Conservation (phyloP, 73 alveolate genomes). For the Paramecium octaurelia region DNA sequence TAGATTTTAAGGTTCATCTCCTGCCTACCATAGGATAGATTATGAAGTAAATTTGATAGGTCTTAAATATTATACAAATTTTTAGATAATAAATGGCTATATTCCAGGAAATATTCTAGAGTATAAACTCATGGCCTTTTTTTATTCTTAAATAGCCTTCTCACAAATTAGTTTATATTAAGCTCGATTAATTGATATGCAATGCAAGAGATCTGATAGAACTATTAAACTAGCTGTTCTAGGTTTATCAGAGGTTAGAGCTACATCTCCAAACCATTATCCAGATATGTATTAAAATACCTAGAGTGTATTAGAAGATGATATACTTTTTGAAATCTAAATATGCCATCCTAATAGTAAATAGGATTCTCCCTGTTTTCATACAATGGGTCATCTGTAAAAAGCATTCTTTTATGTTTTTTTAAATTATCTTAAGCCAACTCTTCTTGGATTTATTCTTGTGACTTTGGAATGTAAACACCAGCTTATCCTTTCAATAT, state of each 20-base stretch:
- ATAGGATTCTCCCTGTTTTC: background rate
- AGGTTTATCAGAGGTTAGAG: background rate
- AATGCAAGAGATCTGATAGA: background rate
- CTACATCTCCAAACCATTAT: constrained; percentile 42
- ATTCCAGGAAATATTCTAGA: background rate
- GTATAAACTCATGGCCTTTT: background rate
- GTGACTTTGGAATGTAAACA: background rate
- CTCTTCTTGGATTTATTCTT: background rate
- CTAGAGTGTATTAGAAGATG: background rate
- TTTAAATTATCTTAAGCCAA: background rate
- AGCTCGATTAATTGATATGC: background rate
- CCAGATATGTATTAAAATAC: background rate
- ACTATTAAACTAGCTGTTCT: constrained; percentile 13
- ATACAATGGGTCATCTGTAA: background rate
- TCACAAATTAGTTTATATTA: background rate
- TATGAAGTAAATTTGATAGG: background rate
- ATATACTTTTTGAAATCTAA: background rate
- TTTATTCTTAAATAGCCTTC: background rate
- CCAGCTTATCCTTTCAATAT: background rate
- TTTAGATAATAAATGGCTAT: background rate
- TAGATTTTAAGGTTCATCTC: constrained; percentile 6
- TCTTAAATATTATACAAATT: background rate
- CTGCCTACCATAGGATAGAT: constrained; percentile 6
- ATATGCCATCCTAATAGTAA: background rate
- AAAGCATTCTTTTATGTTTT: background rate